Percentiles rank a stretch among this genome's conserved stretches.
These are phyloP conservation scores for Podila horticola DNA, from an alignment of 192 early-diverging fungal species.

Conservation along the genomic window DNA sequence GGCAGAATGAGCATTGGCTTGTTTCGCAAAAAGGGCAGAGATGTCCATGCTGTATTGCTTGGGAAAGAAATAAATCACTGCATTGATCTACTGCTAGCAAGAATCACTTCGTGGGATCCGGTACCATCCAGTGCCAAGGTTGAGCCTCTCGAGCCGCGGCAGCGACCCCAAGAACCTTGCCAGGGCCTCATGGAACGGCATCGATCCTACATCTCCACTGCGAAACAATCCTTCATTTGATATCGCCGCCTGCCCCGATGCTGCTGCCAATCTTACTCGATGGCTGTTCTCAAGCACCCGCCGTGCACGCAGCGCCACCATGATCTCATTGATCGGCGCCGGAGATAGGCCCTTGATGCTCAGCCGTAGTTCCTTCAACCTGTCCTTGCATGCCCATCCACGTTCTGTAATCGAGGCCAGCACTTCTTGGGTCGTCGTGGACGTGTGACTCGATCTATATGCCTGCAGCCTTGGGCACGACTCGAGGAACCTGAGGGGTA, in stretches of 20 bases:
- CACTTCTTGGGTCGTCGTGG: conserved; percentile 19
- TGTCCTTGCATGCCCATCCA: conserved; percentile 25
- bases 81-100: neutral
- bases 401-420: conserved; percentile 6
- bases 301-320: conserved; percentile 19
- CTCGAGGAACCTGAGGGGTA: conserved; percentile 28
- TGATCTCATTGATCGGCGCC: conserved; percentile 20
- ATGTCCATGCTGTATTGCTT: no score
- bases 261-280: neutral
- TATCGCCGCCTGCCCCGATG: neutral
- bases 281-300: neutral
- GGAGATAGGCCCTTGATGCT: conserved; percentile 21
- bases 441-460: conserved; percentile 9
- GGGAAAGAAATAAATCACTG: no score
- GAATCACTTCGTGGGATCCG: neutral
- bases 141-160: neutral
- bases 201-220: neutral
- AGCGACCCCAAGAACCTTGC: conserved; percentile 10
- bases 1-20: no score
- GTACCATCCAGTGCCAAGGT: conserved; percentile 41
- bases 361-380: conserved; percentile 19
- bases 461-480: conserved; percentile 13
- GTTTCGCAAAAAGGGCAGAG: no score
- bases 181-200: neutral
- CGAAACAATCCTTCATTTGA: neutral